Conservation (phyloP, 768 basidiomycete genomes). For the Rossbeevera mucosa region DNA sequence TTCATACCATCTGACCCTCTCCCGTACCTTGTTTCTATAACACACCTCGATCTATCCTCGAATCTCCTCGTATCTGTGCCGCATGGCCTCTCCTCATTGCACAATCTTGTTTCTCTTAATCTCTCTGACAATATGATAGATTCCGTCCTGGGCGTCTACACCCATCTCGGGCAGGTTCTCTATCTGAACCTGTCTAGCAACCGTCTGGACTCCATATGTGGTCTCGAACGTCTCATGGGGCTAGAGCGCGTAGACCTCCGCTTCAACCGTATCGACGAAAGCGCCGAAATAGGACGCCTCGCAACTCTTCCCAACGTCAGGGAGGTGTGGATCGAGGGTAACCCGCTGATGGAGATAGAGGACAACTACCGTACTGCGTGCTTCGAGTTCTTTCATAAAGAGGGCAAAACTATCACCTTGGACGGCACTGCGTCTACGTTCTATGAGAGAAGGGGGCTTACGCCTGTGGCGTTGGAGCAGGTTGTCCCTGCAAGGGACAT, state of each 20-base stretch:
- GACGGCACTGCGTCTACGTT: constrained; percentile 71
- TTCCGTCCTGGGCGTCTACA: constrained; percentile 85
- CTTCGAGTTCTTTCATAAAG: constrained; percentile 80
- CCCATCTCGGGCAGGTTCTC: constrained; percentile 70
- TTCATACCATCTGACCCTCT: constrained; percentile 69
- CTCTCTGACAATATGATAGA: constrained; percentile 98
- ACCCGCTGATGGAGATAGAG: constrained; percentile 69
- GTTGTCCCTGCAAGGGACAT: constrained; percentile 46
- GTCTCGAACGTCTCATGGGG: constrained; percentile 82
- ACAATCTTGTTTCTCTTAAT: constrained; percentile 85
- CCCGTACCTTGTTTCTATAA: constrained; percentile 65
- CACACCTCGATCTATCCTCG: constrained; percentile 83
- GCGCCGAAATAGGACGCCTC: constrained; percentile 79
- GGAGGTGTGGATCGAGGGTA: constrained; percentile 82
- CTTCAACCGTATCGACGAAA: constrained; percentile 74
- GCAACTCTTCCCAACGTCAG: constrained; percentile 72
- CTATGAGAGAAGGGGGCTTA: constrained; percentile 63
- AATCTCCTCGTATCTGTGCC: constrained; percentile 91
- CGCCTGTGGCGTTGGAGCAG: constrained; percentile 46
- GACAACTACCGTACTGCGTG: constrained; percentile 71
- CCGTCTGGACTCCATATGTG: constrained; percentile 91
- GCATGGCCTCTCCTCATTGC: constrained; percentile 63
- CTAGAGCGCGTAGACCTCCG: constrained; percentile 85
- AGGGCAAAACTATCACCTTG: constrained; percentile 71
- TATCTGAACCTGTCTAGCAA: constrained; percentile 80